Percentiles rank a stretch among this genome's conserved stretches.
These are phyloP conservation scores for Fusarium fracticaudum DNA, from an alignment of 2,329 filamentous ascomycete genomes.

Conservation along the genomic window DNA sequence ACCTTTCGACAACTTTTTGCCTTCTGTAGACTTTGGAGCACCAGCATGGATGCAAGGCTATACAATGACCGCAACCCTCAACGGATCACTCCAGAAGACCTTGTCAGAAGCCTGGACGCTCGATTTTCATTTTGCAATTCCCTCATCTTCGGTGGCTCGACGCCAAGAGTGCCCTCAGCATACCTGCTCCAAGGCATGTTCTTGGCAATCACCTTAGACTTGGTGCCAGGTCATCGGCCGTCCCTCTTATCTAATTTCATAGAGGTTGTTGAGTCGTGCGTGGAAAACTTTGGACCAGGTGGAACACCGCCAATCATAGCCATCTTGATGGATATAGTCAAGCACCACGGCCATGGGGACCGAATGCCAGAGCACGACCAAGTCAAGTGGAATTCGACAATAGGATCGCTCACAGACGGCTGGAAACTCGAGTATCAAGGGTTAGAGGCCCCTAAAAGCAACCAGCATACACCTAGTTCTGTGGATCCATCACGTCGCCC, in stretches of 20 bases:
- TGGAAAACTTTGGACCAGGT: slow-evolving; percentile 46
- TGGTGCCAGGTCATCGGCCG: slow-evolving; percentile 46
- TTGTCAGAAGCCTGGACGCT: slow-evolving; percentile 47
- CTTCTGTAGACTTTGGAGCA: slow-evolving; percentile 49
- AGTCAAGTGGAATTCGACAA: slow-evolving; percentile 44
- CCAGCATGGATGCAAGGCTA: slow-evolving; percentile 34
- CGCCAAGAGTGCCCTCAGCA: slow-evolving; percentile 48
- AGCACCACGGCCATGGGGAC: slow-evolving; percentile 43
- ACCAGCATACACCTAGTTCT: slow-evolving; percentile 22
- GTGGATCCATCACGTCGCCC: slow-evolving; percentile 31
- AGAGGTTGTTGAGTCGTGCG: slow-evolving; percentile 49
- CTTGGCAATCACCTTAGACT: slow-evolving; percentile 48
- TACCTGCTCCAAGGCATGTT: slow-evolving; percentile 52
- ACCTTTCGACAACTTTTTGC: slow-evolving; percentile 55
- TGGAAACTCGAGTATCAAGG: slow-evolving; percentile 38
- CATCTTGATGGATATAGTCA: slow-evolving; percentile 49
- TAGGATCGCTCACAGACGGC: slow-evolving; percentile 41
- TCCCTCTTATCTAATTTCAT: slow-evolving; percentile 51
- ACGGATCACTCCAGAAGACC: slow-evolving; percentile 39
- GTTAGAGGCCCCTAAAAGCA: slow-evolving; percentile 32
- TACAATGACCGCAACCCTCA: slow-evolving; percentile 20
- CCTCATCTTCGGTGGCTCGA: slow-evolving; percentile 48
- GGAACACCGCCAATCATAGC: slow-evolving; percentile 50
- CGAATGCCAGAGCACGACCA: slow-evolving; percentile 49
- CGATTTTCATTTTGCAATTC: slow-evolving; percentile 53